Conservation (phyloP, 148 eudicot species). For the Chenopodium quinoa region DNA sequence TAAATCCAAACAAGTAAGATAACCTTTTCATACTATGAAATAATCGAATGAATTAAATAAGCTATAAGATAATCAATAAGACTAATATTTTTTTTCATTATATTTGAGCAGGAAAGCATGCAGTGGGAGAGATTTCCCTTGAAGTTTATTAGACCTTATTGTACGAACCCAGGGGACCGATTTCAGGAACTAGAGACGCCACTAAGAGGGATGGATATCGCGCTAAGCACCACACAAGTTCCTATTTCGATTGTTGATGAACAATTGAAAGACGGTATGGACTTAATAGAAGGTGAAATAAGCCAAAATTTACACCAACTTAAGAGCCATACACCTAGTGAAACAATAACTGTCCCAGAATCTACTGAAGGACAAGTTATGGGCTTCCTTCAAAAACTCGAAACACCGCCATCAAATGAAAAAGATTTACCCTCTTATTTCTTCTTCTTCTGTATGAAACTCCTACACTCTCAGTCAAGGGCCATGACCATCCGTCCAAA, state of each 20-base stretch:
- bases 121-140: constrained; percentile 60
- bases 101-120: constrained; percentile 62
- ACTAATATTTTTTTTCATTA: not conserved
- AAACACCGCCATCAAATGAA: constrained; percentile 35
- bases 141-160: constrained; percentile 41
- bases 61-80: not conserved
- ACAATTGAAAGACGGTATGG: constrained; percentile 35
- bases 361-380: constrained; percentile 35
- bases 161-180: constrained; percentile 50
- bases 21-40: not conserved
- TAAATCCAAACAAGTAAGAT: constrained; percentile 60
- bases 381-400: constrained; percentile 46
- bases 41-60: not conserved
- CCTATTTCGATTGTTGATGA: constrained; percentile 29
- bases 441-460: constrained; percentile 68
- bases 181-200: constrained; percentile 51
- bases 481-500: constrained; percentile 21
- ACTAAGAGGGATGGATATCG: constrained; percentile 65
- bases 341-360: constrained; percentile 49
- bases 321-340: constrained; percentile 34
- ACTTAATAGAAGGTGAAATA: constrained; percentile 34
- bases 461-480: constrained; percentile 43
- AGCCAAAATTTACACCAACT: constrained; percentile 26
- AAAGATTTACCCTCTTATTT: constrained; percentile 51
- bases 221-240: constrained; percentile 35